These are phyloP conservation scores for Exophiala sideris DNA, from an alignment of 2,329 filamentous ascomycete species.

Conservation along the genomic window DNA sequence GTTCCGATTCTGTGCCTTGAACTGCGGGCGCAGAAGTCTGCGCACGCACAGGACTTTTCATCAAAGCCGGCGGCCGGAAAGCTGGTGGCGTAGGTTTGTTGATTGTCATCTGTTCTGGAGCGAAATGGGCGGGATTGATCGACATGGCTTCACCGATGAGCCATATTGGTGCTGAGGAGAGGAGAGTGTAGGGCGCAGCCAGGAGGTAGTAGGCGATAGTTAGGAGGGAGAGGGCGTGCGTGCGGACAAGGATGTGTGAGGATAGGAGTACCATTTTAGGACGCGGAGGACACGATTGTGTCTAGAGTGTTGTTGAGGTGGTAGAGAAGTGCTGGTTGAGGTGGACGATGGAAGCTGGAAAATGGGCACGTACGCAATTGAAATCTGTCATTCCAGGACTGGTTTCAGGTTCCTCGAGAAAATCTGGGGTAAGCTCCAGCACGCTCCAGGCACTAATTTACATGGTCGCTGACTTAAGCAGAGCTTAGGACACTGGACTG, in stretches of 20 bases:
- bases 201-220: constrained; percentile 24
- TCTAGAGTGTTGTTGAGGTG: not conserved
- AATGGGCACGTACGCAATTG: too few species aligned
- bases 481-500: too few species aligned
- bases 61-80: not conserved
- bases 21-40: not conserved
- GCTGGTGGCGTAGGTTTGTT: not conserved
- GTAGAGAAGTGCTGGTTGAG: not conserved
- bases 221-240: constrained; percentile 20
- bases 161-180: constrained; percentile 25
- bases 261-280: constrained; percentile 25
- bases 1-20: not conserved
- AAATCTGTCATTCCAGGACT: too few species aligned
- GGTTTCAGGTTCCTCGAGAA: too few species aligned
- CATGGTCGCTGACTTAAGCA: too few species aligned
- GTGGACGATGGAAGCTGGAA: not conserved
- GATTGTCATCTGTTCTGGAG: constrained; percentile 5
- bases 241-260: constrained; percentile 23
- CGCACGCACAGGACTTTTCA: not conserved
- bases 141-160: constrained; percentile 27
- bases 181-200: constrained; percentile 15
- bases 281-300: not conserved
- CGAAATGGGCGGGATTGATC: constrained; percentile 22
- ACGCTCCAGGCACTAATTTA: too few species aligned
- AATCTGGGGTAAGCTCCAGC: too few species aligned